Conservation (phyloP, 148 eudicot genomes). For the Rhododendron kiyosumense region DNA sequence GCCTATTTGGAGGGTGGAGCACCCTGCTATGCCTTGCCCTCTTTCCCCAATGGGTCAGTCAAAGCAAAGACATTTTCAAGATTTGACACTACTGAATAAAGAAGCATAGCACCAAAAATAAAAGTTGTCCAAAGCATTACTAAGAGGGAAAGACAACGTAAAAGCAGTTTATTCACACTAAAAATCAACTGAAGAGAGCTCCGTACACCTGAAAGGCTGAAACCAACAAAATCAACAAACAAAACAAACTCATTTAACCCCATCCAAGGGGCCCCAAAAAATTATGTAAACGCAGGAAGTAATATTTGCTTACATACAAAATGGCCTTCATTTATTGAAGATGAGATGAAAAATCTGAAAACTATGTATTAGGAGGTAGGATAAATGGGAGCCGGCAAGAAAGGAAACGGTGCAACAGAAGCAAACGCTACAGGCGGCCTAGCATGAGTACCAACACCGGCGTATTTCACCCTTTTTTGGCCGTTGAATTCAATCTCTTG, state of each 20-base stretch:
- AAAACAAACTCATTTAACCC: neutral
- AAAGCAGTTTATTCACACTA: conserved; percentile 1
- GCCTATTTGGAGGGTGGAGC: too few species aligned
- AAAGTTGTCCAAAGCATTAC: neutral
- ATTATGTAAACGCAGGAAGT: neutral
- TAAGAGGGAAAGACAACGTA: neutral
- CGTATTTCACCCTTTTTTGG: conserved; percentile 20
- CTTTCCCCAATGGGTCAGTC: neutral
- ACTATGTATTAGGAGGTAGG: conserved; percentile 7
- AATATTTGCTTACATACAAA: neutral
- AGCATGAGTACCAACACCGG: conserved; percentile 12
- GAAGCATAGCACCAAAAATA: neutral
- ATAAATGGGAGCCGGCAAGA: conserved; percentile 84
- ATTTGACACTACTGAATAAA: neutral
- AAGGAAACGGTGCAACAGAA: conserved; percentile 92
- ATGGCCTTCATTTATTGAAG: neutral
- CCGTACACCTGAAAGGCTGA: neutral
- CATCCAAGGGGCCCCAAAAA: neutral
- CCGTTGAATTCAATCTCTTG: conserved; percentile 10
- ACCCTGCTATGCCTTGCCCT: neutral
- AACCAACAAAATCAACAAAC: neutral
- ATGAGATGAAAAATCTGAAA: neutral
- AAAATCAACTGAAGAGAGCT: neutral
- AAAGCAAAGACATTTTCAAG: neutral
- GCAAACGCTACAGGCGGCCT: conserved; percentile 91